These are phyloP conservation scores for Microbotryum intermedium DNA, from an alignment of 1,284 basidiomycete genomes.

Conservation along the genomic window DNA sequence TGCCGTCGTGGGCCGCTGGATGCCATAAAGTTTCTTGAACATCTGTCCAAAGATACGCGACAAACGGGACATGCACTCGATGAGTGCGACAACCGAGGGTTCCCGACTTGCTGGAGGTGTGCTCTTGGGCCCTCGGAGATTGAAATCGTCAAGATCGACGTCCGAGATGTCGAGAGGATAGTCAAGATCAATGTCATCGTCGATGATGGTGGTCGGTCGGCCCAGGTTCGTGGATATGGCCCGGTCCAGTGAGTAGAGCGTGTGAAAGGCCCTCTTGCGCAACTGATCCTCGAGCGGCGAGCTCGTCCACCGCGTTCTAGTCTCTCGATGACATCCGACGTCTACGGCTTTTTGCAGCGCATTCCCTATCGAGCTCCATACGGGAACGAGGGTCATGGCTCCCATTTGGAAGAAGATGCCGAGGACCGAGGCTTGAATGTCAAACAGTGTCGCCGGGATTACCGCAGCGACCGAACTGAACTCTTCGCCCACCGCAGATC, in stretches of 20 bases:
- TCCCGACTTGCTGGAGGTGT: too few species aligned
- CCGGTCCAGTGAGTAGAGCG: constrained; percentile 18
- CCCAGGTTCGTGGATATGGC: constrained; percentile 46
- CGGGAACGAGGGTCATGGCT: too few species aligned
- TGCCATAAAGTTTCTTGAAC: too few species aligned
- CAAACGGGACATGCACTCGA: too few species aligned
- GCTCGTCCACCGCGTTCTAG: constrained; percentile 36
- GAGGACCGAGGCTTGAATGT: constrained; percentile 55
- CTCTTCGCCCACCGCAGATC: neutral
- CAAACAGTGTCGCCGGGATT: constrained; percentile 53
- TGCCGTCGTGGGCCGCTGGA: too few species aligned
- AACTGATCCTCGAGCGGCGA: constrained; percentile 51
- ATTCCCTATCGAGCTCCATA: too few species aligned
- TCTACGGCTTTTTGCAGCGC: constrained; percentile 32
- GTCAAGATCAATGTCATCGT: constrained; percentile 74
- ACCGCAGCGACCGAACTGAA: neutral
- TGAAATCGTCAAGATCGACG: constrained; percentile 42
- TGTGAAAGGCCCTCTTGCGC: constrained; percentile 76
- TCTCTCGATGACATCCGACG: constrained; percentile 44
- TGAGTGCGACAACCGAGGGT: too few species aligned
- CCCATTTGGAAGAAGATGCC: constrained; percentile 8
- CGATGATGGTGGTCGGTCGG: constrained; percentile 69
- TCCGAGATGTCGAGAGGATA: constrained; percentile 75
- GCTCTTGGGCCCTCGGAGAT: neutral
- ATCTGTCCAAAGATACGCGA: too few species aligned